Evolutionary conservation across 2,329 filamentous ascomycete species (phyloP).

Genomic region (Orbilia blumenaviensis): DNA sequence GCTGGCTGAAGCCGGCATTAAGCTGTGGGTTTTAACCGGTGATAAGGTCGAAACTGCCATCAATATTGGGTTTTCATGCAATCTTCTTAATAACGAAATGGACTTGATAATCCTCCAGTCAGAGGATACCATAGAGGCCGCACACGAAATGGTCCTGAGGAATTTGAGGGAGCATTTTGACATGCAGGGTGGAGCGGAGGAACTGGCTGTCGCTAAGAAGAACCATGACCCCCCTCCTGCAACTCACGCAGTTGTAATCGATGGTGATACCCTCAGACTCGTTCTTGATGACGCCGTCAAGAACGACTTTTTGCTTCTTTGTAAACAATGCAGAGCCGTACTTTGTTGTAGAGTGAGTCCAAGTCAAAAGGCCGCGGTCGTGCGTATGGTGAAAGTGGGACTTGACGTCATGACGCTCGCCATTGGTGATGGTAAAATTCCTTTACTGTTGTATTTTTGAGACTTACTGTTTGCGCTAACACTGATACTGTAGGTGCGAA

Average conservation of each 20-base stretch:
- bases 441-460: background rate
- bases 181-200: conserved; percentile 84
- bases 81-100: conserved; percentile 96
- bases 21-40: conserved; percentile 96
- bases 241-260: conserved; percentile 92
- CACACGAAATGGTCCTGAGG: conserved; percentile 66
- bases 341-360: conserved; percentile 97
- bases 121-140: conserved; percentile 67
- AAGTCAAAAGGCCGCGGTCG: conserved; percentile 96
- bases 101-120: conserved; percentile 90
- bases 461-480: background rate
- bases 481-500: conserved; percentile 69
- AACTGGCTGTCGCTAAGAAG: conserved; percentile 78
- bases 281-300: conserved; percentile 82
- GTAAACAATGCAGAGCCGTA: conserved; percentile 96
- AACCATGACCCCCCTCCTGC: conserved; percentile 86
- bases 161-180: conserved; percentile 83
- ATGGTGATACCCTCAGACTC: conserved; percentile 90
- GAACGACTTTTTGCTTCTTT: conserved; percentile 92
- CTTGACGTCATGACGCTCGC: conserved; percentile 95
- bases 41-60: conserved; percentile 99
- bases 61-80: conserved; percentile 99
- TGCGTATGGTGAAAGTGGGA: conserved; percentile 92
- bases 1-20: conserved; percentile 91
- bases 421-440: conserved; percentile 76